Conservation (phyloP, 2,329 filamentous ascomycete species). For the Trematosphaeria pertusa region DNA sequence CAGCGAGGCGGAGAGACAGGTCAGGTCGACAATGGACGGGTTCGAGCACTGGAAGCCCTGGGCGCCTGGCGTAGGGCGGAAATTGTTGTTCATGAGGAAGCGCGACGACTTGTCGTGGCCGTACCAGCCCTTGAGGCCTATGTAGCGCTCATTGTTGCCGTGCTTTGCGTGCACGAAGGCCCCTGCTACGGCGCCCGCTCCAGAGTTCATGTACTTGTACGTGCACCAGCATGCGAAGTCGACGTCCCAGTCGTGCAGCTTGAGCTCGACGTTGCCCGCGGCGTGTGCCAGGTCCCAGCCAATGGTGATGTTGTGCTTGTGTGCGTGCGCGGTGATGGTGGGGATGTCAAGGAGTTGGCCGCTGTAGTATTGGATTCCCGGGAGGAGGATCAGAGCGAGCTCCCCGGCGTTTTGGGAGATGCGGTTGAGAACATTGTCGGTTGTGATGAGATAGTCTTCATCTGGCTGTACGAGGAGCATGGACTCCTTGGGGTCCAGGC, state of each 20-base stretch:
- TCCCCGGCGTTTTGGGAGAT: slow-evolving; percentile 77
- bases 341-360: slow-evolving; percentile 86
- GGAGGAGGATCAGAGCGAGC: slow-evolving; percentile 78
- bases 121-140: slow-evolving; percentile 83
- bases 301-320: slow-evolving; percentile 71
- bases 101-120: slow-evolving; percentile 77
- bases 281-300: slow-evolving; percentile 92
- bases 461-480: slow-evolving; percentile 74
- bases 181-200: slow-evolving; percentile 79
- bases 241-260: slow-evolving; percentile 85
- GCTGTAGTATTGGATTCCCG: slow-evolving; percentile 89
- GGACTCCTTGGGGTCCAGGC: slow-evolving; percentile 68
- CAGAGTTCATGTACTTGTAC: slow-evolving; percentile 92
- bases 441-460: slow-evolving; percentile 69
- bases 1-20: slow-evolving; percentile 74
- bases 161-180: slow-evolving; percentile 81
- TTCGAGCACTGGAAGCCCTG: slow-evolving; percentile 86
- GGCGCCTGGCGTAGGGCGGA: slow-evolving; percentile 78
- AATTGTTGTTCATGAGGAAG: slow-evolving; percentile 84
- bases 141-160: slow-evolving; percentile 66
- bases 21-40: slow-evolving; percentile 79
- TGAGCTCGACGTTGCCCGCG: slow-evolving; percentile 79
- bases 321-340: slow-evolving; percentile 78
- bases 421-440: slow-evolving; percentile 70
- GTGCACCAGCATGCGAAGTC: slow-evolving; percentile 94